Percentiles rank a stretch among this genome's conserved stretches.
phyloP scores from a whole-genome alignment of 1,139 yeast species.

The Ogataea hybrid region DNA sequence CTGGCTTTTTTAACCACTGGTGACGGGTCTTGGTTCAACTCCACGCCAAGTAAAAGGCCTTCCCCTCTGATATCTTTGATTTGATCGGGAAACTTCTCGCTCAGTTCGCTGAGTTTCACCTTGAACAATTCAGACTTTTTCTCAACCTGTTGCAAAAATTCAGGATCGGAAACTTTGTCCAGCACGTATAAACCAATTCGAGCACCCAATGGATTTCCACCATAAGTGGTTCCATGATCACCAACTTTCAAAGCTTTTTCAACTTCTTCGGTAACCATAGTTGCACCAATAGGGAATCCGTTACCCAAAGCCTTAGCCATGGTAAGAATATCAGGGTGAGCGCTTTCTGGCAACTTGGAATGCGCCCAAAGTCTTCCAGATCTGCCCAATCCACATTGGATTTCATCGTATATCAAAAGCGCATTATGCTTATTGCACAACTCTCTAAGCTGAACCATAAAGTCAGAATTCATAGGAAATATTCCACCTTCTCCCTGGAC shows the following conservation, averaged over 20 bases:
- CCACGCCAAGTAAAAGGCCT: conserved; percentile 83
- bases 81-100: conserved; percentile 54
- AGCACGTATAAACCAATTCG: conserved; percentile 78
- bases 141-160: conserved; percentile 58
- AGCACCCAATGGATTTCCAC: conserved; percentile 93
- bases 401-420: conserved; percentile 86
- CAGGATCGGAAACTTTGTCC: conserved; percentile 57
- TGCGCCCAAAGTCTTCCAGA: conserved; percentile 96
- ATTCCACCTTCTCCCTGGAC: conserved; percentile 99
- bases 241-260: conserved; percentile 76
- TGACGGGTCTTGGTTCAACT: conserved; percentile 67
- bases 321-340: conserved; percentile 92
- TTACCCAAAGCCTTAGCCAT: conserved; percentile 96
- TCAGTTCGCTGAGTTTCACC: conserved; percentile 49
- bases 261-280: conserved; percentile 77
- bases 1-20: conserved; percentile 66
- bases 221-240: conserved; percentile 97
- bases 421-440: conserved; percentile 72
- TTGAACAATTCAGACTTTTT: conserved; percentile 55
- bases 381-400: conserved; percentile 95
- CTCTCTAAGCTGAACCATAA: conserved; percentile 61
- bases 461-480: conserved; percentile 60
- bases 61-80: conserved; percentile 77
- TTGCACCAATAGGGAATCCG: conserved; percentile 97
- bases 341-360: conserved; percentile 62